These are phyloP conservation scores for Cnidoscolus chayamansa DNA, from an alignment of 441 rosid species.

Conservation along the genomic window DNA sequence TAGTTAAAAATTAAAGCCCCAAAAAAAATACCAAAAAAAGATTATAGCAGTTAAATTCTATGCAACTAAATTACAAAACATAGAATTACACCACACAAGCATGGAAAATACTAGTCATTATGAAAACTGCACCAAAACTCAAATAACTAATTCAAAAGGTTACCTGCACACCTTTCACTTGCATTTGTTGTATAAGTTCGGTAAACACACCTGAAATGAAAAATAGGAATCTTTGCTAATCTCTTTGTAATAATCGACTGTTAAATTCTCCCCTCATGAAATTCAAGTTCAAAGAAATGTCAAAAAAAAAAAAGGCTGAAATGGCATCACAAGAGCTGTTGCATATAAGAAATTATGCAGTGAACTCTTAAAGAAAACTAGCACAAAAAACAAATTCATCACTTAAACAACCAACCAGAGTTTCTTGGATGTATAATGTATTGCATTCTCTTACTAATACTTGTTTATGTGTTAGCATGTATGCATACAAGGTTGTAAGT, in stretches of 20 bases:
- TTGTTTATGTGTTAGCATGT: background rate
- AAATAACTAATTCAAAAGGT: background rate
- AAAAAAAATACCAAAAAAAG: too few species aligned
- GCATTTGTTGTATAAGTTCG: slow-evolving; percentile 95
- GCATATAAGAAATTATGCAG: background rate
- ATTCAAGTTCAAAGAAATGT: background rate
- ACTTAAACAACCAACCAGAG: background rate
- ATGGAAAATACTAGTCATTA: background rate
- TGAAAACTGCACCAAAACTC: background rate
- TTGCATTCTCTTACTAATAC: background rate
- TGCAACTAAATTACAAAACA: background rate
- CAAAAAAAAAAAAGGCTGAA: background rate
- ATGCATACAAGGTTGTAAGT: background rate
- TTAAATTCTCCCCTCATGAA: background rate
- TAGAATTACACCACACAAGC: background rate
- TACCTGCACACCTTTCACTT: slow-evolving; percentile 96
- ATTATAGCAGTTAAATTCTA: background rate
- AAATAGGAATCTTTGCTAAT: background rate
- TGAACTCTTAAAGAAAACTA: background rate
- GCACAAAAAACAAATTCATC: background rate
- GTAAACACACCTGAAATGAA: slow-evolving; percentile 85
- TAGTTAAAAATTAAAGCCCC: too few species aligned
- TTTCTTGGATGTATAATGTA: background rate
- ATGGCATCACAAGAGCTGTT: background rate
- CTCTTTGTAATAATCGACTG: background rate